Percentiles rank a stretch among this genome's conserved stretches.
These are phyloP conservation scores for Stephania cephalantha DNA, from an alignment of 164 flowering plant species.

Conservation along the genomic window DNA sequence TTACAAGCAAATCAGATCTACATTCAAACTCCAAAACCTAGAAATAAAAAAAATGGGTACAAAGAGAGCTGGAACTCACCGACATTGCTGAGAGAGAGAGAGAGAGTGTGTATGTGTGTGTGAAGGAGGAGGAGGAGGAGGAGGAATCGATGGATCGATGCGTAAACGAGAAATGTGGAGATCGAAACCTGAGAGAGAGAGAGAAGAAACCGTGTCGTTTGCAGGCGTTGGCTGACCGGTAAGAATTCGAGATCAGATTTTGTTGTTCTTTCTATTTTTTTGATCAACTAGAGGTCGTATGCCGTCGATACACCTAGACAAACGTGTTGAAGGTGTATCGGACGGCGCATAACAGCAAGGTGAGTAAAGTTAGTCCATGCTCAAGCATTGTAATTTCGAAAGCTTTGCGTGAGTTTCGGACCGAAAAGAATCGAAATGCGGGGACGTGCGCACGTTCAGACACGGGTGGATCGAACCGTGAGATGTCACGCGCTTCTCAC, in stretches of 20 bases:
- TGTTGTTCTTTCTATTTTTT: neutral
- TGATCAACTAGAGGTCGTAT: too few relatives aligned
- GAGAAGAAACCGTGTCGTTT: neutral
- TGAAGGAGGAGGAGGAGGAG: neutral
- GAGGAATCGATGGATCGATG: neutral
- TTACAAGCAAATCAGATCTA: neutral
- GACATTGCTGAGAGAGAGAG: neutral
- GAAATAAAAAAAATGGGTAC: neutral
- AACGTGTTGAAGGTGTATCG: too few relatives aligned
- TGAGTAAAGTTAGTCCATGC: too few relatives aligned
- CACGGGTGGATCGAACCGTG: too few relatives aligned
- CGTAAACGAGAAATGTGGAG: neutral
- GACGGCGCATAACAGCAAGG: too few relatives aligned
- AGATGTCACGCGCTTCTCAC: too few relatives aligned
- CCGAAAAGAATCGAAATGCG: too few relatives aligned
- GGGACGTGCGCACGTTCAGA: too few relatives aligned
- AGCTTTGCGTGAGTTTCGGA: too few relatives aligned
- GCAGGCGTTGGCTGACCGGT: neutral
- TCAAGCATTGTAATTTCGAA: too few relatives aligned
- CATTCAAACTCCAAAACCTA: neutral
- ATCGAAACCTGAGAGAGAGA: neutral
- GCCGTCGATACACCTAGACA: too few relatives aligned
- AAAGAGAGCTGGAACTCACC: neutral
- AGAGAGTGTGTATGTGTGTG: too few relatives aligned
- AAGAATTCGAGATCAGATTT: neutral